Base-by-base conservation (phyloP, 345 rosid species). In the Populus alba region DNA sequence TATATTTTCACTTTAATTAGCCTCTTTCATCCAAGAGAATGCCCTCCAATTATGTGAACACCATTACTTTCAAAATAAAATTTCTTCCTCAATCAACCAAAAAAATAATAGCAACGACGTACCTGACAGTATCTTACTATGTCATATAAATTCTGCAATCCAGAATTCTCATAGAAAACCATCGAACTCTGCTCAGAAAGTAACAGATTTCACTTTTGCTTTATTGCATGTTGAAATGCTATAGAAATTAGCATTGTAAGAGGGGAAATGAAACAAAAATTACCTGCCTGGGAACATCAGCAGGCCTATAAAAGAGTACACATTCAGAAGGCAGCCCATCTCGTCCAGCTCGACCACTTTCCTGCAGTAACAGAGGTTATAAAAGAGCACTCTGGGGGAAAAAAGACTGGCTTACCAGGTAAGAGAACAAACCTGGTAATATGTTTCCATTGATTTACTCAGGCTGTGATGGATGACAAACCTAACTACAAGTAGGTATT, bases 401-500 rank as follows among this genome's bases (percentile, higher is more conserved):
- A 33, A 20, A 68, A 18, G 33, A 6, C 72, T 25, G 57, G 55
- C 7, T 22, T 39, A 53, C 39, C 57, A 74, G 41, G 62, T 20
- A 69, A 61, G 62, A 79, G 65, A 16, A 18, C 65, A 66, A 78
- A 93, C 99, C 98, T 93, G 99, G 81, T 95, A 95, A 86, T 95
- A 95, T 68, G 99, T 95, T 82, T 95, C 99, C 98, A 95, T 88
- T 49, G 99, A 93, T 89, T 93, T 95, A 85, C 99, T 95, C 85
- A 95, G 84, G 87, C 98, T 95, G 86, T 95, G 99, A 88, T 95
- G 99, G 83, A 95, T 89, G 89, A 93, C 98, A 88, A 95, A 95
- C 92, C 99, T 92, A 85, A 95, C 98, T 95, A 87, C 81, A 86
- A 80, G 79, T 76, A 88, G 72, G 35, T n/a, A 80, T 68, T 66